Conservation (phyloP, 768 basidiomycete genomes). For the Mrakia hoshinonis region DNA sequence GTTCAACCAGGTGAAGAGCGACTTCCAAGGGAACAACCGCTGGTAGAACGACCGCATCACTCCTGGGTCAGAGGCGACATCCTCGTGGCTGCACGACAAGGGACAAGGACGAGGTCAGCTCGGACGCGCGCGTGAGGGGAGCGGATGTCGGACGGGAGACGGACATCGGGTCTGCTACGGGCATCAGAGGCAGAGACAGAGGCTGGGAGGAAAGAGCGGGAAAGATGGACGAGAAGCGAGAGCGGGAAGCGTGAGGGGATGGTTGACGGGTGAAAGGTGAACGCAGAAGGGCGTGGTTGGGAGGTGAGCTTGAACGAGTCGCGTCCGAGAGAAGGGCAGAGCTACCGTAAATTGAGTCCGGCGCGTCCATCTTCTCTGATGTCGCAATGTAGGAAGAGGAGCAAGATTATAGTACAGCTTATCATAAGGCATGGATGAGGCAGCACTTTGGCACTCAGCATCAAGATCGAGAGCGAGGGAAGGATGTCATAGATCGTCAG, state of each 20-base stretch:
- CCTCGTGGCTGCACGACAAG: constrained; percentile 4
- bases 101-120: not conserved
- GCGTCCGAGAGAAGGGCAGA: too few species aligned
- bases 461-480: too few species aligned
- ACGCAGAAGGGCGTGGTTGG: not conserved
- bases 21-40: constrained; percentile 87
- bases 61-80: constrained; percentile 43
- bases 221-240: not conserved
- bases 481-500: too few species aligned
- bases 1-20: constrained; percentile 89
- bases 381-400: too few species aligned
- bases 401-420: too few species aligned
- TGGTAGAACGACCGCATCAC: constrained; percentile 74
- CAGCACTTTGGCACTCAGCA: too few species aligned
- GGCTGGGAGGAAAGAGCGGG: not conserved
- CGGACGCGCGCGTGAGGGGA: not conserved
- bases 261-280: not conserved
- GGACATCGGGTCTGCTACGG: not conserved
- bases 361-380: too few species aligned
- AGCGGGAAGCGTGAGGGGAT: not conserved
- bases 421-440: too few species aligned
- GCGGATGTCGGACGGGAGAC: not conserved
- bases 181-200: not conserved
- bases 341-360: too few species aligned
- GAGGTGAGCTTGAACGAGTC: not conserved